Percentiles rank a stretch among this genome's conserved stretches.
phyloP scores from a whole-genome alignment of 768 basidiomycete genomes.

The Rhizopogon salebrosus region DNA sequence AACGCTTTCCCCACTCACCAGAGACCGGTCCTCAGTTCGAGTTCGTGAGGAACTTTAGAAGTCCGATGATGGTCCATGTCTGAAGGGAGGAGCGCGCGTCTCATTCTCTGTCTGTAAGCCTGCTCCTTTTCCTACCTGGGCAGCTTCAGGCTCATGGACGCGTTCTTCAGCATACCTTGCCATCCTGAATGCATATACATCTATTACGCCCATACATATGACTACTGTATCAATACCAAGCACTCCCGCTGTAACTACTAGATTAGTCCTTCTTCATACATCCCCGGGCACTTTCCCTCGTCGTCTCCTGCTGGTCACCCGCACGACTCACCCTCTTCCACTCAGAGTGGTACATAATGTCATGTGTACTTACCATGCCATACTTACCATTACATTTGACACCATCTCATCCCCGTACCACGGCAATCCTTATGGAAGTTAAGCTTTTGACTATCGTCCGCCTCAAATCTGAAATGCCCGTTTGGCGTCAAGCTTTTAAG shows the following conservation, averaged over 20 bases:
- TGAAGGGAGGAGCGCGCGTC: background rate
- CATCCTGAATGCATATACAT: background rate
- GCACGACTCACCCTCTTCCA: background rate
- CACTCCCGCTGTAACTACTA: background rate
- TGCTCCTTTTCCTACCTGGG: background rate
- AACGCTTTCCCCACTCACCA: slow-evolving; percentile 68
- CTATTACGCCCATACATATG: background rate
- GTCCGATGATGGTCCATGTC: background rate
- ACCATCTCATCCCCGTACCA: too few relatives aligned
- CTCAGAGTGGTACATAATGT: background rate
- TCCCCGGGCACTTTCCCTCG: background rate
- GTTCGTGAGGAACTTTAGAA: slow-evolving; percentile 57
- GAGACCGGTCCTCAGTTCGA: slow-evolving; percentile 79
- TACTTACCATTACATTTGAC: too few relatives aligned
- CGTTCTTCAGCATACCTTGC: background rate
- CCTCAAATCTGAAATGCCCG: too few relatives aligned
- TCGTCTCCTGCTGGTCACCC: background rate
- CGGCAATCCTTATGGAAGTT: too few relatives aligned
- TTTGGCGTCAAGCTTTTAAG: too few relatives aligned
- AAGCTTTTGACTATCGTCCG: too few relatives aligned
- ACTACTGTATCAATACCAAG: background rate
- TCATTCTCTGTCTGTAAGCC: background rate
- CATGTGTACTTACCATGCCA: background rate
- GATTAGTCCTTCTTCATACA: background rate
- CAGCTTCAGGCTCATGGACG: background rate